Evolutionary conservation across 2,329 filamentous ascomycete genomes (phyloP).

Genomic region (Fusarium camptoceras): DNA sequence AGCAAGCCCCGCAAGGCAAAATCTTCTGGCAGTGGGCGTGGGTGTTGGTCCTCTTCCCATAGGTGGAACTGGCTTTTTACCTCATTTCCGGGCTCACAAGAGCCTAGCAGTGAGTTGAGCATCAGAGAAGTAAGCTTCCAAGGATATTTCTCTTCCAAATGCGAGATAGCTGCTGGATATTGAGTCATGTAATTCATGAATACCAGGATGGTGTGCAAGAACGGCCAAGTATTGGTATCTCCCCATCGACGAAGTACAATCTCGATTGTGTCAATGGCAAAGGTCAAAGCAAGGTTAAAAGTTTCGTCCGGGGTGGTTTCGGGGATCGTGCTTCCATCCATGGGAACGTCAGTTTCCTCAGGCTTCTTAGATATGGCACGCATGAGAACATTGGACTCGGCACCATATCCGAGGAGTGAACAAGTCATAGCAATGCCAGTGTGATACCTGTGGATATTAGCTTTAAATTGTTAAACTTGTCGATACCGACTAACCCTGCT

Average conservation of each 20-base stretch:
- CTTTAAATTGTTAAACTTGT: not conserved
- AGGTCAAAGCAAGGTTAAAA: slow-evolving; percentile 52
- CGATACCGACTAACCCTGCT: slow-evolving; percentile 51
- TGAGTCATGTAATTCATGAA: slow-evolving; percentile 65
- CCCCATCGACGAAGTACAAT: slow-evolving; percentile 64
- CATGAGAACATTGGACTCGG: slow-evolving; percentile 60
- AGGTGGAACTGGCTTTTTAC: slow-evolving; percentile 62
- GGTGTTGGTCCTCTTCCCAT: slow-evolving; percentile 56
- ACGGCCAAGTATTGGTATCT: slow-evolving; percentile 70
- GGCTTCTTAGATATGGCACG: slow-evolving; percentile 51
- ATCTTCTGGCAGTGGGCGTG: slow-evolving; percentile 74
- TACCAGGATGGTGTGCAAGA: slow-evolving; percentile 70
- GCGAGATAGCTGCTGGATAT: slow-evolving; percentile 56
- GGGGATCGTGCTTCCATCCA: slow-evolving; percentile 42
- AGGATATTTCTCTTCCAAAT: slow-evolving; percentile 60
- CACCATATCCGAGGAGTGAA: slow-evolving; percentile 51
- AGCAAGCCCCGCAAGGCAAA: slow-evolving; percentile 73
- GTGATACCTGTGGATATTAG: slow-evolving; percentile 44
- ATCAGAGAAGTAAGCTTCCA: slow-evolving; percentile 61
- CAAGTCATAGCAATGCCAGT: slow-evolving; percentile 50
- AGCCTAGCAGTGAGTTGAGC: slow-evolving; percentile 53
- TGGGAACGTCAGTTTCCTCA: slow-evolving; percentile 44
- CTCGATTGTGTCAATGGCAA: slow-evolving; percentile 59
- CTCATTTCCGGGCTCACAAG: slow-evolving; percentile 47
- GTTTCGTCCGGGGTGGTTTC: slow-evolving; percentile 42